Evolutionary conservation across 106 monocot species (phyloP).

Genomic region (Dendrobium chrysotoxum): DNA sequence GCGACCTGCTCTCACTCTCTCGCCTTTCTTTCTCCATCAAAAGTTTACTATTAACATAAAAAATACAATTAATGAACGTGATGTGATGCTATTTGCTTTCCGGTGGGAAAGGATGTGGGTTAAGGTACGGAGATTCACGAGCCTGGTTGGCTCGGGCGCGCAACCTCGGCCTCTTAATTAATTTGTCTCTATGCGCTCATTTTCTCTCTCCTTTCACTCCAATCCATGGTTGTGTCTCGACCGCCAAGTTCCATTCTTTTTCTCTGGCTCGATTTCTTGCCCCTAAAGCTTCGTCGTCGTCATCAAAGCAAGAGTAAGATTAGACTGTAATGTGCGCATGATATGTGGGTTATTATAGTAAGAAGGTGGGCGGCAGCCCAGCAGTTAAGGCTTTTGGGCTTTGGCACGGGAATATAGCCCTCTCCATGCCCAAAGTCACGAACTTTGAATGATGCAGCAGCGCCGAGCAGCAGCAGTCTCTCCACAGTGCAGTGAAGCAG

Average conservation of each 20-base stretch:
- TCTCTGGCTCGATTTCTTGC: neutral
- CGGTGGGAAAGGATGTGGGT: neutral
- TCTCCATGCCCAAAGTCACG: neutral
- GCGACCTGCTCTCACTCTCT: too few relatives aligned
- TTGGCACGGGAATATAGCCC: neutral
- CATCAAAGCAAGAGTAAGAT: neutral
- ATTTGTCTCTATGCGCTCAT: neutral
- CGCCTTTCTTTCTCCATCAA: neutral
- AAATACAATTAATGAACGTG: neutral
- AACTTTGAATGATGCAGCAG: slow-evolving; percentile 10
- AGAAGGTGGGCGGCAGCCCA: neutral
- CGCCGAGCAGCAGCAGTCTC: slow-evolving; percentile 2
- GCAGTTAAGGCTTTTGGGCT: too few relatives aligned
- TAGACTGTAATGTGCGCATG: too few relatives aligned
- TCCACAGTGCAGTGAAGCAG: neutral
- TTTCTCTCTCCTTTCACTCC: neutral
- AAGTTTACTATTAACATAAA: neutral
- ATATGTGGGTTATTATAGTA: too few relatives aligned
- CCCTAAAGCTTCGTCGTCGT: neutral
- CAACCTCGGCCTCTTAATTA: neutral
- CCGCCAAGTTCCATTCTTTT: neutral
- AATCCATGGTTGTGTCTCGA: neutral
- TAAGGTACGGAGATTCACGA: slow-evolving; percentile 2
- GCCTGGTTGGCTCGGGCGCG: neutral
- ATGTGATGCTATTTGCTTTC: neutral